phyloP scores from a whole-genome alignment of 78 protist genomes.

The Chrysochromulina parva region DNA sequence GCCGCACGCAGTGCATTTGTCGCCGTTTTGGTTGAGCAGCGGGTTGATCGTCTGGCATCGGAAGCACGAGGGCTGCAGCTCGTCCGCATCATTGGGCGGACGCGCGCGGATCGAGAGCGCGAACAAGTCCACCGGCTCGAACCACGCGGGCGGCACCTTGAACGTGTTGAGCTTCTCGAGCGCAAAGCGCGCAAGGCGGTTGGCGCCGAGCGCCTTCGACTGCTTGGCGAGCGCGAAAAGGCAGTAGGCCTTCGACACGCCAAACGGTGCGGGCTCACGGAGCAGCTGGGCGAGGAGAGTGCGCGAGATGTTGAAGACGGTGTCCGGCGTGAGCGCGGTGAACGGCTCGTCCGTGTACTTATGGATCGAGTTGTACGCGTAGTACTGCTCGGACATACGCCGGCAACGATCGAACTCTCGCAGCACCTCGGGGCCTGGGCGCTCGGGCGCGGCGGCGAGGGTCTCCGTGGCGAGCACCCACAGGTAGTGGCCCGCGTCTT shows the following conservation, averaged over 20 bases:
- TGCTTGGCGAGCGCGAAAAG: conserved; percentile 59
- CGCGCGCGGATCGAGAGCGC: conserved; percentile 34
- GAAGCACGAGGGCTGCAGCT: conserved; percentile 57
- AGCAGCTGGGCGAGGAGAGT: background rate
- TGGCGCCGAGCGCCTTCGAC: conserved; percentile 29
- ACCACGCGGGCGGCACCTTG: conserved; percentile 29
- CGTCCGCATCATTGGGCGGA: conserved; percentile 57
- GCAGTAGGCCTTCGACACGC: conserved; percentile 16
- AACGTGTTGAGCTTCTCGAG: conserved; percentile 32
- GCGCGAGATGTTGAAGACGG: conserved; percentile 47
- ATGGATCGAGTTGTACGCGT: conserved; percentile 55
- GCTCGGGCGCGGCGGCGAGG: background rate
- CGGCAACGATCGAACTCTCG: background rate
- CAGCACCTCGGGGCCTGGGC: background rate
- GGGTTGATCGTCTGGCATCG: conserved; percentile 54
- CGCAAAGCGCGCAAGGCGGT: conserved; percentile 41
- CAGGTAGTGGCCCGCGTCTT: conserved; percentile 51
- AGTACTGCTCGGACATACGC: conserved; percentile 52
- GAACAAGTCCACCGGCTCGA: conserved; percentile 37
- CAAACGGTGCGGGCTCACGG: conserved; percentile 33
- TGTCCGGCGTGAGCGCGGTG: background rate
- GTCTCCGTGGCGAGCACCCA: conserved; percentile 50
- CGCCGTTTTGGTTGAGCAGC: background rate
- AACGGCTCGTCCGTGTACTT: conserved; percentile 60
- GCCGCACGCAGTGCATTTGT: conserved; percentile 46